Evolutionary conservation across 306 rosid genomes (phyloP).

Genomic region (Cucumis hystrix): DNA sequence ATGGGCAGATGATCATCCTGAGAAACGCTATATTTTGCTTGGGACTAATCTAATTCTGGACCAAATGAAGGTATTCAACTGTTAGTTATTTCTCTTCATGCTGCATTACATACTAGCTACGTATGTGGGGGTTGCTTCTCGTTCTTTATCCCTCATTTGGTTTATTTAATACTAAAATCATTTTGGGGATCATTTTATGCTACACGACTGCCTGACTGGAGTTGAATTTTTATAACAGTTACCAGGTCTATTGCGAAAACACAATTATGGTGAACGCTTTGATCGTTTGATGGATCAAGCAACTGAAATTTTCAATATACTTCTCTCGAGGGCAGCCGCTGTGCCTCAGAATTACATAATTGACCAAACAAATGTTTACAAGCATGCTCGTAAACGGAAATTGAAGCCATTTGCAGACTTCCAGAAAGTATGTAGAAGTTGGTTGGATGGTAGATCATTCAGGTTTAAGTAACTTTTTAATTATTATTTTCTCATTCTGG

Average conservation of each 20-base stretch:
- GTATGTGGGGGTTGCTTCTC: background rate
- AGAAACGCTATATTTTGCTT: slow-evolving; percentile 43
- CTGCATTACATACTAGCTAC: background rate
- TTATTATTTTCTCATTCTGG: background rate
- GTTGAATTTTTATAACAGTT: slow-evolving; percentile 18
- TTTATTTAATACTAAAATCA: background rate
- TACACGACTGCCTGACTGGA: background rate
- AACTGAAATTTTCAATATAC: slow-evolving; percentile 28
- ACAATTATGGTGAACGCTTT: slow-evolving; percentile 42
- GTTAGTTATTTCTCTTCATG: background rate
- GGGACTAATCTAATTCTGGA: slow-evolving; percentile 40
- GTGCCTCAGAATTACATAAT: slow-evolving; percentile 46
- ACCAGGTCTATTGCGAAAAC: slow-evolving; percentile 29
- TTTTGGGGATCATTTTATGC: background rate
- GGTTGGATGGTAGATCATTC: background rate
- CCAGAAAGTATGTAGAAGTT: slow-evolving; percentile 20
- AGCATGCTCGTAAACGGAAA: slow-evolving; percentile 41
- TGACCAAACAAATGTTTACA: slow-evolving; percentile 53
- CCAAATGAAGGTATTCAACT: slow-evolving; percentile 45
- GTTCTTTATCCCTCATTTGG: background rate
- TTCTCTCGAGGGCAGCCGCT: slow-evolving; percentile 35
- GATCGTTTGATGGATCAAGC: slow-evolving; percentile 35
- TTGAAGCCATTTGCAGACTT: slow-evolving; percentile 33
- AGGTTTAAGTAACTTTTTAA: background rate
- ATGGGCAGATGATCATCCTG: slow-evolving; percentile 36